These are phyloP conservation scores for Fusarium decemcellulare DNA, from an alignment of 2,329 filamentous ascomycete genomes.

Conservation along the genomic window DNA sequence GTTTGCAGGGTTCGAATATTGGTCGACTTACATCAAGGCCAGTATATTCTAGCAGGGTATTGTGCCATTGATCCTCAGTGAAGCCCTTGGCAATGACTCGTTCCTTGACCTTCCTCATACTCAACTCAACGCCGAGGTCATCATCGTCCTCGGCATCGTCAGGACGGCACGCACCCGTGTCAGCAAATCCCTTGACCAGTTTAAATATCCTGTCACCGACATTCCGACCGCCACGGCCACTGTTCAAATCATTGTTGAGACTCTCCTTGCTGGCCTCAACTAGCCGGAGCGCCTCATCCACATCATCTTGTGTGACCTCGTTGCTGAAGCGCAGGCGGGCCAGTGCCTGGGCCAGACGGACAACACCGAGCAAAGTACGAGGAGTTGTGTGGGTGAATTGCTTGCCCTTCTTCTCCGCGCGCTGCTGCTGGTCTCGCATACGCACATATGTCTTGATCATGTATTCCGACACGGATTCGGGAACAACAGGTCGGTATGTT, in stretches of 20 bases:
- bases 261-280: slow-evolving; percentile 95
- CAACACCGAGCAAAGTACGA: slow-evolving; percentile 91
- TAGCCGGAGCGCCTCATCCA: slow-evolving; percentile 93
- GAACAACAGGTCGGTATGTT: slow-evolving; percentile 88
- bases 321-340: slow-evolving; percentile 92
- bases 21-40: slow-evolving; percentile 84
- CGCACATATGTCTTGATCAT: slow-evolving; percentile 97
- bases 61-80: slow-evolving; percentile 92
- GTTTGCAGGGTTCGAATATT: neutral
- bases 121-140: slow-evolving; percentile 76
- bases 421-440: slow-evolving; percentile 91
- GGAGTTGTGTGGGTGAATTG: slow-evolving; percentile 96
- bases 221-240: slow-evolving; percentile 77
- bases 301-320: slow-evolving; percentile 89
- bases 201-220: slow-evolving; percentile 95
- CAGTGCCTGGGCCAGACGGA: slow-evolving; percentile 94
- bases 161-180: slow-evolving; percentile 86
- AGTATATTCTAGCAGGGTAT: slow-evolving; percentile 90
- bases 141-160: slow-evolving; percentile 73
- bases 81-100: slow-evolving; percentile 96
- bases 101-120: slow-evolving; percentile 89
- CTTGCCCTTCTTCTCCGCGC: slow-evolving; percentile 90
- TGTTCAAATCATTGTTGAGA: slow-evolving; percentile 78
- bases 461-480: slow-evolving; percentile 90
- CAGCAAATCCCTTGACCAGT: slow-evolving; percentile 89